Percentiles rank a stretch among this genome's conserved stretches.
These are phyloP conservation scores for Pholiota conissans DNA, from an alignment of 768 basidiomycete genomes.

Conservation along the genomic window DNA sequence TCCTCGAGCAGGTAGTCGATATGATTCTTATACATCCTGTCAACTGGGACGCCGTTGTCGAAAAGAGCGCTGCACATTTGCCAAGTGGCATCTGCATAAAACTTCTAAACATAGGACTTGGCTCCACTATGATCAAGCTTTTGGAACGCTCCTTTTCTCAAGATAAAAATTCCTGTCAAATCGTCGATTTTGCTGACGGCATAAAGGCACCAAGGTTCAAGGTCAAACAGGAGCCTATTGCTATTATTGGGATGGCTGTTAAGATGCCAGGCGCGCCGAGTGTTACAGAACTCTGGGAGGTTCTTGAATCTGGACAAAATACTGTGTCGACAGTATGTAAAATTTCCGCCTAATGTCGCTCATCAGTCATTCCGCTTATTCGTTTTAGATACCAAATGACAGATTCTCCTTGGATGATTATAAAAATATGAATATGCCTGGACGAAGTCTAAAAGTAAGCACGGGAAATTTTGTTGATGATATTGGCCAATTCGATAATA, in stretches of 20 bases:
- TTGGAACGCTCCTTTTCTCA: conserved; percentile 35
- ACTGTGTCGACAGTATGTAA: conserved; percentile 34
- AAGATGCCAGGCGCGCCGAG: conserved; percentile 56
- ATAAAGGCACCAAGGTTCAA: background rate
- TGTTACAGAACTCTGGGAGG: conserved; percentile 52
- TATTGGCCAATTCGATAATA: conserved; percentile 63
- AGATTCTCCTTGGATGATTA: conserved; percentile 54
- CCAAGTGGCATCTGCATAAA: conserved; percentile 26
- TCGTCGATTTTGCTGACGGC: conserved; percentile 20
- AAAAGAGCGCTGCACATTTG: conserved; percentile 23
- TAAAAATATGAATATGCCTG: conserved; percentile 25
- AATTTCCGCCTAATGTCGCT: background rate
- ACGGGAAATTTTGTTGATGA: conserved; percentile 66
- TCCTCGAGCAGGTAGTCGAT: conserved; percentile 45
- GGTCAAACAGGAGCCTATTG: conserved; percentile 46
- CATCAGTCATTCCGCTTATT: background rate
- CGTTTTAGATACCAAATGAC: conserved; percentile 54
- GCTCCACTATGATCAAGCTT: conserved; percentile 31
- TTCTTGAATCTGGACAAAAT: conserved; percentile 56
- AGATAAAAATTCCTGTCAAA: conserved; percentile 19
- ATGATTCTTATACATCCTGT: conserved; percentile 53
- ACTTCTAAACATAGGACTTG: conserved; percentile 53
- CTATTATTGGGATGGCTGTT: conserved; percentile 72
- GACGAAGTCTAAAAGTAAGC: conserved; percentile 47
- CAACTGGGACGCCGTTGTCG: conserved; percentile 48